A percentile compares a stretch with the other conserved stretches of the same genome.
phyloP scores from a whole-genome alignment of 1,284 basidiomycete genomes.

The Apiotrichum porosum region DNA sequence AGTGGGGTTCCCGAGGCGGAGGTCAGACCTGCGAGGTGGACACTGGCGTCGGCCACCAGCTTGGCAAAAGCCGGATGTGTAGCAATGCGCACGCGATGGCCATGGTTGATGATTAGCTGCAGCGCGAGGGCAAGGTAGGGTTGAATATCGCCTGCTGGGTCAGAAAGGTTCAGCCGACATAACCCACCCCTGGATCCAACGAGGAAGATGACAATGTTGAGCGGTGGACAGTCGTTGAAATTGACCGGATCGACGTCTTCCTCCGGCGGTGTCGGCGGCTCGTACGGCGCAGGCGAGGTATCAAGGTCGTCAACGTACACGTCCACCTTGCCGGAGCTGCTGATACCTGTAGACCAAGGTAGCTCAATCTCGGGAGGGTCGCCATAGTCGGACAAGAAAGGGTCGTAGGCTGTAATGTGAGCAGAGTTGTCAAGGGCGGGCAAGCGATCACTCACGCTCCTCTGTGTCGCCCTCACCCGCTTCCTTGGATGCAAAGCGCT shows the following conservation, averaged over 20 bases:
- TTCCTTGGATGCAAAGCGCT: too few species aligned
- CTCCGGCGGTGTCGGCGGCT: not conserved
- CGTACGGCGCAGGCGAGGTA: too few species aligned
- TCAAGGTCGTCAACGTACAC: not conserved
- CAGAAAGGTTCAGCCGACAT: not conserved
- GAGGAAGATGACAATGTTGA: slow-evolving; percentile 63
- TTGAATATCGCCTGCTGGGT: slow-evolving; percentile 59
- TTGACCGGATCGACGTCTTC: not conserved
- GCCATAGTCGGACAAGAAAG: too few species aligned
- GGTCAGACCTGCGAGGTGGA: slow-evolving; percentile 55
- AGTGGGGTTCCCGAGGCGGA: slow-evolving; percentile 49
- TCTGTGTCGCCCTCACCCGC: too few species aligned
- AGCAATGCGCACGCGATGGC: slow-evolving; percentile 62
- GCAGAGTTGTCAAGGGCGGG: too few species aligned
- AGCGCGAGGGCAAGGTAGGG: slow-evolving; percentile 63
- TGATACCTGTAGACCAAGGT: not conserved
- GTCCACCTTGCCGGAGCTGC: not conserved
- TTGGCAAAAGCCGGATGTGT: slow-evolving; percentile 61
- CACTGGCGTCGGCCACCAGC: slow-evolving; percentile 54
- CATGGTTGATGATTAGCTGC: slow-evolving; percentile 52
- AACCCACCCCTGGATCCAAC: slow-evolving; percentile 58
- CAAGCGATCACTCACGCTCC: too few species aligned
- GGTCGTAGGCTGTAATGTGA: too few species aligned
- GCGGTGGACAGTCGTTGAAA: slow-evolving; percentile 43
- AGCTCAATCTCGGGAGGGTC: too few species aligned